phyloP scores from a whole-genome alignment of 345 rosid genomes.

The Lepidium didymum region DNA sequence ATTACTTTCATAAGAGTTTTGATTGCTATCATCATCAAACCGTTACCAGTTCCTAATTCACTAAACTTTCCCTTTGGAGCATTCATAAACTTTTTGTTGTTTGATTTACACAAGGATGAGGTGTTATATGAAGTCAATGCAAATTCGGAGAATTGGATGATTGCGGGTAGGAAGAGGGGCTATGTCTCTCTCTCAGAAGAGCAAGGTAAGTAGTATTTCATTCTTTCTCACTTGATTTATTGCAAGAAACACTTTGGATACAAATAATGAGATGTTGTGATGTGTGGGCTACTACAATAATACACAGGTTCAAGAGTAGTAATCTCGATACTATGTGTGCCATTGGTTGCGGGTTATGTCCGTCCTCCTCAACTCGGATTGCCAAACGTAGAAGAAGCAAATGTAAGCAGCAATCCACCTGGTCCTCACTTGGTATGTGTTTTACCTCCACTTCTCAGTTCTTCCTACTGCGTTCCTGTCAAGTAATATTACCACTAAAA shows the following conservation, averaged over 20 bases:
- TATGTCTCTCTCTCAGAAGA: constrained; percentile 56
- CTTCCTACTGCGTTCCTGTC: constrained; percentile 73
- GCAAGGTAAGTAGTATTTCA: constrained; percentile 44
- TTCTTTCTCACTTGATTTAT: not conserved
- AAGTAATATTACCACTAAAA: constrained; percentile 10
- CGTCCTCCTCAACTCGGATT: constrained; percentile 77
- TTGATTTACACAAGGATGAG: constrained; percentile 51
- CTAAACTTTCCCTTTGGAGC: not conserved
- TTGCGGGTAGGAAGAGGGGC: constrained; percentile 96
- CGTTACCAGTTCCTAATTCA: not conserved
- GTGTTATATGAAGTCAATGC: constrained; percentile 79
- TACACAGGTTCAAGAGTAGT: constrained; percentile 43
- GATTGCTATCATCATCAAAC: not conserved
- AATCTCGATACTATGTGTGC: constrained; percentile 71
- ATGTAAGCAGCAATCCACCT: constrained; percentile 77
- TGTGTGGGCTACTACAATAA: not conserved
- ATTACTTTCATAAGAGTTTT: not conserved
- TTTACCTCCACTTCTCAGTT: constrained; percentile 82
- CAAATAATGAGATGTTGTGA: not conserved
- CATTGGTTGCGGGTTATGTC: constrained; percentile 80
- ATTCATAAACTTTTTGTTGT: not conserved
- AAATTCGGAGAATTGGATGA: constrained; percentile 82
- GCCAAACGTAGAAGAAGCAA: constrained; percentile 56
- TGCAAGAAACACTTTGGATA: not conserved
- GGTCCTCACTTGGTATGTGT: constrained; percentile 89